These are phyloP conservation scores for Microstroma glucosiphilum DNA, from an alignment of 1,284 basidiomycete species.

Conservation along the genomic window DNA sequence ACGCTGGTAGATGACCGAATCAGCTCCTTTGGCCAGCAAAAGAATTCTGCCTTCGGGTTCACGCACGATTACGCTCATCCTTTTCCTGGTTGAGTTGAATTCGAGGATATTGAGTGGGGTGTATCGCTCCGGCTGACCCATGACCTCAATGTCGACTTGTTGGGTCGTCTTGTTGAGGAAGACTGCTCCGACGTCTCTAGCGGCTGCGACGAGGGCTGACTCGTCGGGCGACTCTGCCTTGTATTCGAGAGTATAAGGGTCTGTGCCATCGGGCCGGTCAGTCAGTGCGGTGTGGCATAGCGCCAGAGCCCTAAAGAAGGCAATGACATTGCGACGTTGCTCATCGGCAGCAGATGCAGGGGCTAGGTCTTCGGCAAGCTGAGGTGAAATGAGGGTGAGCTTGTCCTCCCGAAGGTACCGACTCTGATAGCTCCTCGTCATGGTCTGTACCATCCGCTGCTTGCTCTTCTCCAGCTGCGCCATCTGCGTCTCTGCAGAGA, in stretches of 20 bases:
- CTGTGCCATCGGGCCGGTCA: slow-evolving; percentile 50
- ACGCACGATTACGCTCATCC: slow-evolving; percentile 85
- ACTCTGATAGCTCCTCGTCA: slow-evolving; percentile 78
- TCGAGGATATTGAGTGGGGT: slow-evolving; percentile 74
- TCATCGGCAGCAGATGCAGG: slow-evolving; percentile 55
- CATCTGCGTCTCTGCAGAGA: slow-evolving; percentile 58
- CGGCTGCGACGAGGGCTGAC: slow-evolving; percentile 82
- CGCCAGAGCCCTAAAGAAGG: slow-evolving; percentile 81
- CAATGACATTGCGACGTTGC: slow-evolving; percentile 66
- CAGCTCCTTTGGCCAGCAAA: slow-evolving; percentile 92
- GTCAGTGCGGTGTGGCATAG: slow-evolving; percentile 86
- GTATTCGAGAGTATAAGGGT: slow-evolving; percentile 72
- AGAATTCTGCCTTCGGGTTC: slow-evolving; percentile 72
- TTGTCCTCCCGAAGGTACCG: slow-evolving; percentile 74
- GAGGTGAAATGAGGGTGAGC: slow-evolving; percentile 80
- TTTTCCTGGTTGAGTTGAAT: slow-evolving; percentile 86
- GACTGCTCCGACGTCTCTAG: slow-evolving; percentile 85
- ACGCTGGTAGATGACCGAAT: slow-evolving; percentile 85
- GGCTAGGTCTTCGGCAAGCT: slow-evolving; percentile 69
- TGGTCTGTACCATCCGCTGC: slow-evolving; percentile 67
- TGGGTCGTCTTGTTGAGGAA: slow-evolving; percentile 74
- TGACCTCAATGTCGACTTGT: slow-evolving; percentile 77
- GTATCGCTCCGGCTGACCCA: slow-evolving; percentile 80
- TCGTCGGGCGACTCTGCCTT: slow-evolving; percentile 95
- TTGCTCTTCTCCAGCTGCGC: slow-evolving; percentile 63